Percentiles rank a stretch among this genome's conserved stretches.
Evolutionary conservation across 306 rosid genomes (phyloP).

Genomic region (Trifolium repens): DNA sequence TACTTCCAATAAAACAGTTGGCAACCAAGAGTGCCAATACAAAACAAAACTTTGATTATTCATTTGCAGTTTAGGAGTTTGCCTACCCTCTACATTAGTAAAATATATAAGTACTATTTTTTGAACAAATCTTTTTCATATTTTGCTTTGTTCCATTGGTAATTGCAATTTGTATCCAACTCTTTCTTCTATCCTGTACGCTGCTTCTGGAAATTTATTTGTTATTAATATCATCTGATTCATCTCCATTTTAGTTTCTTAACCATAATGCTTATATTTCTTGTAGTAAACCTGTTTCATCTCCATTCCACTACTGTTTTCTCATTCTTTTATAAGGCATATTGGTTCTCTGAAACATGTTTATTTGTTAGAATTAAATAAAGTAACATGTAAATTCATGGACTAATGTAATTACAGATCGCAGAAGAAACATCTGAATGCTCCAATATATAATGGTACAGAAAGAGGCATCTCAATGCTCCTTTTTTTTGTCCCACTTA

Average conservation of each 20-base stretch:
- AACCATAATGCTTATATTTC: neutral
- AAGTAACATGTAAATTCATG: neutral
- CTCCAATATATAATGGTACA: neutral
- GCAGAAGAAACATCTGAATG: neutral
- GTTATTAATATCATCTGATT: neutral
- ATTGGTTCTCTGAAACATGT: neutral
- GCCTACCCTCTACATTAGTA: neutral
- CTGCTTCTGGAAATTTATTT: slow-evolving; percentile 23
- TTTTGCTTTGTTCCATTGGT: slow-evolving; percentile 13
- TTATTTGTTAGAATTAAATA: neutral
- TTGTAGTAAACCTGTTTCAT: neutral
- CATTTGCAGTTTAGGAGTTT: slow-evolving; percentile 5
- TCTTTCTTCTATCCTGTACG: neutral
- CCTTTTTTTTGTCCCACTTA: neutral
- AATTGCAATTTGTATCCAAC: neutral
- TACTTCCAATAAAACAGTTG: slow-evolving; percentile 45
- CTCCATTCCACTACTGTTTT: neutral
- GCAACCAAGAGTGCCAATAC: slow-evolving; percentile 59
- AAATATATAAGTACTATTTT: neutral
- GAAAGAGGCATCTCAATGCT: neutral
- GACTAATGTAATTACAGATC: neutral
- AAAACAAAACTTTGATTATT: slow-evolving; percentile 57
- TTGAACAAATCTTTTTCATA: slow-evolving; percentile 9
- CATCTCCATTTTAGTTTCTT: slow-evolving; percentile 19
- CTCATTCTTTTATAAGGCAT: neutral